Evolutionary conservation across 352 stramenopile genomes (phyloP), one percentile per base, ranked within the genome.

Genomic region (Blastocystis sp.): DNA sequence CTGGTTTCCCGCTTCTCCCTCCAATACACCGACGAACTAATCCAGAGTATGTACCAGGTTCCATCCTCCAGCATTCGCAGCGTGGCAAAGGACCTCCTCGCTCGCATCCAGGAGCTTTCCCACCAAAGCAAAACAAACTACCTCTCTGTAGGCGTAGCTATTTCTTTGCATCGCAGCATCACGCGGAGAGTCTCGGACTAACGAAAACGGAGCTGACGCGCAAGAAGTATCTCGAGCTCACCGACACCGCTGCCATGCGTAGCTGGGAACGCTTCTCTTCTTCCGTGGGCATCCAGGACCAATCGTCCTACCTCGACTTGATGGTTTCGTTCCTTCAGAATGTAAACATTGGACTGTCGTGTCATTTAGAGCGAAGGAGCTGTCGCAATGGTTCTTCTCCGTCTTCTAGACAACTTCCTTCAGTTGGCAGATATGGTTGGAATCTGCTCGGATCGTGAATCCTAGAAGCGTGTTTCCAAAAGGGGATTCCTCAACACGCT

Each of bases 401-500:
- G 69, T 32, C 18, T 64, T 18, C 27, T 81, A 21, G 51, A 81
- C 36, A 40, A 65, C 48, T 81, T 81, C 29, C 9, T 81, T 11
- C 69, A 64, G 21, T 65, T 9, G 24, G 32, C 42, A 24, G 54
- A 27, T 1, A 0, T 63, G 0, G 51, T 81, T 34, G 21, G 21
- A 18, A 7, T 27, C 0, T 24, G n/a, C 21, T 14, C 1, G 3
- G 14, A 1, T 21, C 8, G 8, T 81, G 24, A 81, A 38, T 3
- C 4, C 1, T 81, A 81, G 69, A 63, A 63, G 6, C 27, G 21
- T 21, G 29, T 34, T 7, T 7, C 11, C 9, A 27, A 38, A 3
- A 34, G 18, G 18, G 34, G 9, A 18, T 81, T 81, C 27, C 42
- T 48, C 18, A 63, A 61, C n/a, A 40, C 16, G 8, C 48, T 81